These are phyloP conservation scores for Kernera saxatilis DNA, from an alignment of 345 rosid genomes.

Conservation along the genomic window DNA sequence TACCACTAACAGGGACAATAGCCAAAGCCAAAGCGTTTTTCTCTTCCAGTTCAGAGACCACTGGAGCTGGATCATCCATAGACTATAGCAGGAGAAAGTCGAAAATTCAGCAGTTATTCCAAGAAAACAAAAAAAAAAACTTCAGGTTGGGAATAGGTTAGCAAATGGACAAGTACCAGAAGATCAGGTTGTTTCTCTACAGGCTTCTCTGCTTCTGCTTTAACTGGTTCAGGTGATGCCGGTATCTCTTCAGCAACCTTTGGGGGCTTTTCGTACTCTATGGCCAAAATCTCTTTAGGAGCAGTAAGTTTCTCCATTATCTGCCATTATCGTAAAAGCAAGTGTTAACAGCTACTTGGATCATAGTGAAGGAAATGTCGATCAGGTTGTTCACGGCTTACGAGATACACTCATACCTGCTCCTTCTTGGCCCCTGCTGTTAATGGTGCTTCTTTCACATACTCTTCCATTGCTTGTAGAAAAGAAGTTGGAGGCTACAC, in stretches of 20 bases:
- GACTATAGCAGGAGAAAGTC: constrained; percentile 39
- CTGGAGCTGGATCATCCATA: constrained; percentile 69
- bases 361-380: neutral
- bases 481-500: constrained; percentile 87
- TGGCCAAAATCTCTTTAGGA: constrained; percentile 74
- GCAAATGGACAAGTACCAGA: constrained; percentile 43
- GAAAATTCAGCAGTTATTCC: neutral
- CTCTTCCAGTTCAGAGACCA: constrained; percentile 65
- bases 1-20: constrained; percentile 74
- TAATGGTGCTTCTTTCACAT: constrained; percentile 80
- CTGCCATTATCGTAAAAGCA: constrained; percentile 16
- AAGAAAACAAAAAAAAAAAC: neutral
- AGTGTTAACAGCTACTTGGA: neutral
- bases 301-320: constrained; percentile 47
- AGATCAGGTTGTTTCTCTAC: constrained; percentile 69
- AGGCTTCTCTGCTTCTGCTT: constrained; percentile 48
- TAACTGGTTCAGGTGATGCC: constrained; percentile 53
- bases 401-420: constrained; percentile 47
- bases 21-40: constrained; percentile 93
- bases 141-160: neutral
- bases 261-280: constrained; percentile 55
- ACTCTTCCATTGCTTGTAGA: constrained; percentile 98
- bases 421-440: constrained; percentile 52
- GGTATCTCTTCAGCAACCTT: constrained; percentile 50
- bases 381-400: neutral